Evolutionary conservation across 306 rosid species (phyloP).

Genomic region (Ammopiptanthus mongolicus): DNA sequence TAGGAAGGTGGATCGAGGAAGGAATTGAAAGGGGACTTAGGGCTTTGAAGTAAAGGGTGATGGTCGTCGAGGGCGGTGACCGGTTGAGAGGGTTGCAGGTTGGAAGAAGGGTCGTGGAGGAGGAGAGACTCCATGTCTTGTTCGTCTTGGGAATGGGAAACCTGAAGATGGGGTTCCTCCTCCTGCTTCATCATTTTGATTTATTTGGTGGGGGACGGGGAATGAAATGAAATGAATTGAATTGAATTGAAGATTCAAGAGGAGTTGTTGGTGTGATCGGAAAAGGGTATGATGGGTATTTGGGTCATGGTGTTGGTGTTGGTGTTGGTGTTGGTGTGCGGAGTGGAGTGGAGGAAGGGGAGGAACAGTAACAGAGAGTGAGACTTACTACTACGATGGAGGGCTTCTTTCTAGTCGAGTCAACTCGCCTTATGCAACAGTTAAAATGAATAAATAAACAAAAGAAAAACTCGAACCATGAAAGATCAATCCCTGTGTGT

Average conservation of each 20-base stretch:
- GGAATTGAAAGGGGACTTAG: conserved; percentile 41
- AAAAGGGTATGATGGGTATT: background rate
- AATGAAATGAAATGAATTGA: no score
- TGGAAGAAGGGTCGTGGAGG: conserved; percentile 28
- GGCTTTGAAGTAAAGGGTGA: conserved; percentile 30
- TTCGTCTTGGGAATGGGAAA: conserved; percentile 28
- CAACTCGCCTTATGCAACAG: no score
- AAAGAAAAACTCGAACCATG: no score
- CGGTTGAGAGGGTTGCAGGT: conserved; percentile 19
- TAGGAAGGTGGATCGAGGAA: conserved; percentile 67
- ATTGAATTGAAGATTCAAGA: background rate
- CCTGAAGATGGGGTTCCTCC: background rate
- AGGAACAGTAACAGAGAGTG: no score
- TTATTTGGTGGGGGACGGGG: background rate
- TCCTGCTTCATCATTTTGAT: conserved; percentile 37
- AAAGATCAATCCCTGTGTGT: no score
- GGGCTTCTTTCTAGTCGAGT: no score
- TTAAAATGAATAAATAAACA: no score
- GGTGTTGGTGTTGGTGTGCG: no score
- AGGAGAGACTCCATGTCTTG: conserved; percentile 40
- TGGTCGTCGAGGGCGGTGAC: conserved; percentile 36
- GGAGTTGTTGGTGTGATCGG: background rate
- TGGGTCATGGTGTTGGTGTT: no score
- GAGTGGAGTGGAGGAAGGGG: no score
- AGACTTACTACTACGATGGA: no score